Percentiles rank a stretch among this genome's conserved stretches.
These are phyloP conservation scores for Cytospora piceicola DNA, from an alignment of 2,329 filamentous ascomycete species.

Conservation along the genomic window DNA sequence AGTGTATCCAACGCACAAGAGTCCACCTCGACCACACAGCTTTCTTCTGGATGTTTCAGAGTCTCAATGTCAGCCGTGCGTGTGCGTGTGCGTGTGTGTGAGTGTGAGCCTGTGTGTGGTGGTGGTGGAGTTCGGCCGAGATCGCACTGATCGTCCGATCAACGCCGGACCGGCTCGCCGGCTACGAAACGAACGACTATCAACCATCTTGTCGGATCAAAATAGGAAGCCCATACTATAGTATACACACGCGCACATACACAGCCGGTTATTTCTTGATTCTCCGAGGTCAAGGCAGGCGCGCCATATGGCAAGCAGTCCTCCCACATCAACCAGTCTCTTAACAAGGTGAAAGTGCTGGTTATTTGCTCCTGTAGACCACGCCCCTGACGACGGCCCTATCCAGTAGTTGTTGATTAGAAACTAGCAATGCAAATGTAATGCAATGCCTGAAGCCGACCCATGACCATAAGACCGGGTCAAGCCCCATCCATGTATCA, in stretches of 20 bases:
- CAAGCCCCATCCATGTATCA: neutral
- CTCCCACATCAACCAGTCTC: neutral
- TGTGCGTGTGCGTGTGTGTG: no score
- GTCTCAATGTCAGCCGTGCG: no score
- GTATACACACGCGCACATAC: neutral
- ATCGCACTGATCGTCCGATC: conserved; percentile 3
- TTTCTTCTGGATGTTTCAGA: no score
- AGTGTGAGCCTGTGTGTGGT: neutral
- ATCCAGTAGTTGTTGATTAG: neutral
- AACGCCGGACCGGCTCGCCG: conserved; percentile 3
- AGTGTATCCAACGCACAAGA: no score
- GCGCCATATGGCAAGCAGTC: neutral
- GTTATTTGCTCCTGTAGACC: neutral
- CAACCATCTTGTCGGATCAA: no score
- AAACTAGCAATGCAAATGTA: neutral
- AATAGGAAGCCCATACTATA: neutral
- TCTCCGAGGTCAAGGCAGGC: neutral
- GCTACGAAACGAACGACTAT: neutral
- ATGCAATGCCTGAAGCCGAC: conserved; percentile 1
- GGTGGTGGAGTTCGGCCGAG: neutral
- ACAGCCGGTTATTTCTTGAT: neutral
- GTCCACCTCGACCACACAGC: no score
- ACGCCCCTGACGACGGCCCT: neutral
- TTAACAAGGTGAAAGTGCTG: neutral
- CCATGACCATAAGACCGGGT: neutral